These are phyloP conservation scores for Yamadazyma sp. DNA, from an alignment of 805 yeast species.

Conservation along the genomic window DNA sequence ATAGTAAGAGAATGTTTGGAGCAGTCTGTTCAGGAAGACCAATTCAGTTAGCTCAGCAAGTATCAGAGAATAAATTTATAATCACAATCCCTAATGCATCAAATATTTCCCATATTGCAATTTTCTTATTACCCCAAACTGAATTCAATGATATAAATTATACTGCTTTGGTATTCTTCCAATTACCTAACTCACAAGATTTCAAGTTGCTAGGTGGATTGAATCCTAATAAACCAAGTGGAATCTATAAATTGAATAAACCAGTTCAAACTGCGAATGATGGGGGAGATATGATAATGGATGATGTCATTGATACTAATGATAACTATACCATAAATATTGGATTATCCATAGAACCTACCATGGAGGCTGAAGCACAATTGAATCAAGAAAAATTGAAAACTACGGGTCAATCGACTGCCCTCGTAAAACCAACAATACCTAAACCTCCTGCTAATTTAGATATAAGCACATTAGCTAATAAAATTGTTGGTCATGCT, in stretches of 20 bases:
- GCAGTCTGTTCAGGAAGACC: constrained; percentile 76
- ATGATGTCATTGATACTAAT: constrained; percentile 29
- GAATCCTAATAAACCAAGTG: constrained; percentile 73
- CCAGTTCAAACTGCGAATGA: constrained; percentile 37
- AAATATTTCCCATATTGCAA: constrained; percentile 70
- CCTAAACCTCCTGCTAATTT: constrained; percentile 7
- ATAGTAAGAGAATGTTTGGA: constrained; percentile 55
- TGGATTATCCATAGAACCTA: constrained; percentile 91
- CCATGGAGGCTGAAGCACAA: constrained; percentile 58
- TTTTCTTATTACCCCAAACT: constrained; percentile 82
- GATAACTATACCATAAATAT: constrained; percentile 40
- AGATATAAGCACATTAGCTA: constrained; percentile 60
- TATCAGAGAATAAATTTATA: constrained; percentile 66
- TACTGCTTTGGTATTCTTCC: constrained; percentile 87
- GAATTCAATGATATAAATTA: constrained; percentile 58
- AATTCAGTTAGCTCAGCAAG: constrained; percentile 54
- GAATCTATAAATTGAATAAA: constrained; percentile 75
- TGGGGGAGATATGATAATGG: constrained; percentile 16
- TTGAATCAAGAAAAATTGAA: constrained; percentile 42
- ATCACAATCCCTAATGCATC: constrained; percentile 61
- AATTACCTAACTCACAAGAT: constrained; percentile 60
- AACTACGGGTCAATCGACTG: constrained; percentile 9
- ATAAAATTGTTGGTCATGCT: constrained; percentile 86
- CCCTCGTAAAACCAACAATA: constrained; percentile 17
- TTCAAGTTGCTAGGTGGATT: constrained; percentile 68